A percentile compares a stretch with the other conserved stretches of the same genome.
Evolutionary conservation across 2,329 filamentous ascomycete species (phyloP).

Genomic region (Colletotrichum graminicola): DNA sequence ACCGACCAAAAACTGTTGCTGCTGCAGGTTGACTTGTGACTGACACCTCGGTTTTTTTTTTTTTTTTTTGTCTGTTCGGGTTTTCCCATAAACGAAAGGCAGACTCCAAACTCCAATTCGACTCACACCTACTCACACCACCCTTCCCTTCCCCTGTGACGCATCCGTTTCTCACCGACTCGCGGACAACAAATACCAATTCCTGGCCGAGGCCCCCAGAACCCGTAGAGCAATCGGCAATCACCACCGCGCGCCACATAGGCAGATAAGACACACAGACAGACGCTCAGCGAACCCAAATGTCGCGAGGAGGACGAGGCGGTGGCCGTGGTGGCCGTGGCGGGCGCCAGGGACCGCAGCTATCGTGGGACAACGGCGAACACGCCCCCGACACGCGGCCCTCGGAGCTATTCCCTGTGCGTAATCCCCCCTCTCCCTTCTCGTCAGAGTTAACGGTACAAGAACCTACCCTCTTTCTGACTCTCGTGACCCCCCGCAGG

Average conservation of each 20-base stretch:
- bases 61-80: not conserved
- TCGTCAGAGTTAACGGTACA: not conserved
- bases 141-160: not conserved
- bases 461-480: not conserved
- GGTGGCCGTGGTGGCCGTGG: slow-evolving; percentile 64
- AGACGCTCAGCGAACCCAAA: slow-evolving; percentile 45
- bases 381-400: slow-evolving; percentile 68
- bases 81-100: not conserved
- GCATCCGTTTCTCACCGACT: not conserved
- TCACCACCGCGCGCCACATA: not conserved
- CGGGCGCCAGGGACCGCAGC: slow-evolving; percentile 60
- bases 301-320: slow-evolving; percentile 66
- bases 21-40: not conserved
- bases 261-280: not conserved
- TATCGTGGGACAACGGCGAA: slow-evolving; percentile 63
- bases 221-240: too few relatives aligned
- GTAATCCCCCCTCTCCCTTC: slow-evolving; percentile 36
- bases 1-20: not conserved
- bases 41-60: too few relatives aligned
- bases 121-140: not conserved
- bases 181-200: not conserved
- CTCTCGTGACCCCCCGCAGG: slow-evolving; percentile 49
- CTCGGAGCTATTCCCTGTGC: slow-evolving; percentile 70
- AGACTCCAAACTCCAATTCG: slow-evolving; percentile 6
- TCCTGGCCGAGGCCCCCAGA: too few relatives aligned